Evolutionary conservation across 306 rosid species (phyloP).

Genomic region (Quercus aquifolioides): DNA sequence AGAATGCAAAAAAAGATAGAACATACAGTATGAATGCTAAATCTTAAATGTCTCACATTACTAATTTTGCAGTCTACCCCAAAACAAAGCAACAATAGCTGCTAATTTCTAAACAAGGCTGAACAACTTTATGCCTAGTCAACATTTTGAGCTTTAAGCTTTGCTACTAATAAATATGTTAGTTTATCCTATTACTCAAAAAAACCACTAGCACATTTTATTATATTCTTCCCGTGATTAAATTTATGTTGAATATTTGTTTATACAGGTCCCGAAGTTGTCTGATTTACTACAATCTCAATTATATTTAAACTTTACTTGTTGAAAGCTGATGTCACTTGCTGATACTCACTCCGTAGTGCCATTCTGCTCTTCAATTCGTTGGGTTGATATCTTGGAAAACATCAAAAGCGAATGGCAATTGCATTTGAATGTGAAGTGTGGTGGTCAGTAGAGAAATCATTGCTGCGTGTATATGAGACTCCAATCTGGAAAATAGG

Average conservation of each 20-base stretch:
- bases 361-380: not conserved
- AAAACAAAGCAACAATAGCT: not conserved
- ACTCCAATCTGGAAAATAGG: constrained; percentile 70
- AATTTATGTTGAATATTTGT: not conserved
- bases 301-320: not conserved
- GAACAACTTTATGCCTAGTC: not conserved
- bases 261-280: constrained; percentile 33
- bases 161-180: not conserved
- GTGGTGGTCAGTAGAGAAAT: constrained; percentile 93
- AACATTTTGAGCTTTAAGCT: not conserved
- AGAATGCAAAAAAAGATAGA: no score
- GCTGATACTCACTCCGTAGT: not conserved
- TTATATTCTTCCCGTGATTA: not conserved
- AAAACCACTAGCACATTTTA: not conserved
- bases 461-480: constrained; percentile 77
- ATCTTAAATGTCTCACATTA: not conserved
- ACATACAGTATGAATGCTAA: not conserved
- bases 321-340: constrained; percentile 10
- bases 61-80: not conserved
- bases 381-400: constrained; percentile 13
- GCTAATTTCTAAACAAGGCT: not conserved
- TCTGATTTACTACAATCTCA: constrained; percentile 1
- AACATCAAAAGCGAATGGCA: not conserved
- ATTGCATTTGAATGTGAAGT: constrained; percentile 23
- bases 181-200: not conserved